Evolutionary conservation across 2,329 filamentous ascomycete species (phyloP), one percentile per base, ranked within the genome.

Genomic region (Hawksworthiomyces lignivorus): DNA sequence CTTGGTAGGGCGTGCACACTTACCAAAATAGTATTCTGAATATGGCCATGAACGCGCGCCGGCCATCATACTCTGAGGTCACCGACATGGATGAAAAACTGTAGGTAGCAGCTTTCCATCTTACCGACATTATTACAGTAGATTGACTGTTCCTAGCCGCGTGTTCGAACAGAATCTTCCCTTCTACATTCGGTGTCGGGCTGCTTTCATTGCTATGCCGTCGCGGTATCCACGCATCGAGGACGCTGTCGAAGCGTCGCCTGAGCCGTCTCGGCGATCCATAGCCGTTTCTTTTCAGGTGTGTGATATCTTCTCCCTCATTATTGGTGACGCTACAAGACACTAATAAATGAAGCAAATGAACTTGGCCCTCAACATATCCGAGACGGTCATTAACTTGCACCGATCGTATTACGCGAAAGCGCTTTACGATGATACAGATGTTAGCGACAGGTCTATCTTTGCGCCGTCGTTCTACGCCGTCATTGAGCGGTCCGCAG

Each of bases 361-460:
- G n/a, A 41, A 41, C 18, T 24, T 41, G 3, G 31, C 30, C 4
- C 38, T 35, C 2, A 41, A 34, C 19, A 21, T 39, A 2, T 33
- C 35, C 22, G 41, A 43, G 30, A 43, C 41, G 1, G 35, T 43
- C 10, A 43, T 43, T 36, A 43, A 43, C 18, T 29, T 43, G 14
- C 41, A 43, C 18, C 30, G 41, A 7, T 36, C 41, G 5, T 43
- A 38, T n/a, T 43, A 43, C n/a, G 35, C 41, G 17, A 43, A 43
- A 22, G 41, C 41, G 2, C 29, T 43, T 7, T 43, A 39, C 41
- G 29, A 34, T 9, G 35, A 43, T 19, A 26, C 24, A 2, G 24
- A 12, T 12, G 24, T 8, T 12, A 38, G 20, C 4, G 35, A 33
- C 17, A 21, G 20, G n/a, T 27, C 19, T n/a, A 28, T 43, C 17